Conservation (phyloP, 2,329 filamentous ascomycete species). For the Cryoendolithus antarcticus region DNA sequence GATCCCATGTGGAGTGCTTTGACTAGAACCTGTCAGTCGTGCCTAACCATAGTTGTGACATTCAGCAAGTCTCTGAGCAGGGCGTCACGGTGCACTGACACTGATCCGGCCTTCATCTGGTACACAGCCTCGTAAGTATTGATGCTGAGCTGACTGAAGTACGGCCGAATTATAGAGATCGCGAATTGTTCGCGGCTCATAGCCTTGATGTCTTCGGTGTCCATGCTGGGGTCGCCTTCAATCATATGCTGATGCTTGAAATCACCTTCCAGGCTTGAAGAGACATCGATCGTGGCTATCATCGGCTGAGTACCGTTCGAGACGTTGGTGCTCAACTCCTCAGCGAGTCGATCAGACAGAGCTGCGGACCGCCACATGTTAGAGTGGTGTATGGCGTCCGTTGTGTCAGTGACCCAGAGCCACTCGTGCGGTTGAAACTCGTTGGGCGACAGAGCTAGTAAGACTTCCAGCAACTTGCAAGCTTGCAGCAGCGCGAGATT, state of each 20-base stretch:
- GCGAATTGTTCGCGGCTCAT: constrained; percentile 51
- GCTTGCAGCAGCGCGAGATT: constrained; percentile 72
- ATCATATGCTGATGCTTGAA: neutral
- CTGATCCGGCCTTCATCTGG: constrained; percentile 60
- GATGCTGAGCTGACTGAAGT: constrained; percentile 86
- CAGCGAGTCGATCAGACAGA: constrained; percentile 72
- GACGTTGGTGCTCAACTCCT: constrained; percentile 29
- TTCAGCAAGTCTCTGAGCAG: constrained; percentile 23
- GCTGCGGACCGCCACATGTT: constrained; percentile 56
- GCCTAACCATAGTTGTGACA: constrained; percentile 37
- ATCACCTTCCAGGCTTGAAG: no score
- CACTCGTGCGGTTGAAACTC: constrained; percentile 98
- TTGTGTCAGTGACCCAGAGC: constrained; percentile 94
- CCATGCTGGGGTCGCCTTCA: constrained; percentile 17
- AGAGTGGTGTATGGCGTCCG: constrained; percentile 84
- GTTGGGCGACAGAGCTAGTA: constrained; percentile 79
- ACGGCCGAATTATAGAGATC: constrained; percentile 67
- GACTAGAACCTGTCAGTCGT: constrained; percentile 1
- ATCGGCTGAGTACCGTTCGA: no score
- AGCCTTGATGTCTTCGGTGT: constrained; percentile 42
- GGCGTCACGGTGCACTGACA: constrained; percentile 41
- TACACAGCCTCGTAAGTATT: constrained; percentile 89
- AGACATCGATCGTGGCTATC: no score
- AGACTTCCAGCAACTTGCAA: constrained; percentile 80
- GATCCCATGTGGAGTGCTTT: no score